Evolutionary conservation across 2,329 filamentous ascomycete species (phyloP).

Genomic region (Botrytis galanthina): DNA sequence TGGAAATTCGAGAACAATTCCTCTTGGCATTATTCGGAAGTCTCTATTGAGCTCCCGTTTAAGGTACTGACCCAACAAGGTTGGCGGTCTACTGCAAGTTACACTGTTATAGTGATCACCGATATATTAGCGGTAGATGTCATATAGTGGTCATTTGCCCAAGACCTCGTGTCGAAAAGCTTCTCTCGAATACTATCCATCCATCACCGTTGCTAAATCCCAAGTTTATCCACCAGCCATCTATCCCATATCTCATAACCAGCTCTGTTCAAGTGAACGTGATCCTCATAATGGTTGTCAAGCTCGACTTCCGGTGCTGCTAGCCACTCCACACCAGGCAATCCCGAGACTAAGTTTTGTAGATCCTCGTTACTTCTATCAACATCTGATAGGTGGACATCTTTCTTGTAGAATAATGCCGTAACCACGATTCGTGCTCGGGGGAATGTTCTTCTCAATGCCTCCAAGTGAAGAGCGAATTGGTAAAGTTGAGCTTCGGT

Average conservation of each 20-base stretch:
- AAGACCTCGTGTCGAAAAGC: neutral
- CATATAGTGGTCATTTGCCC: neutral
- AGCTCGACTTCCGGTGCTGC: slow-evolving; percentile 15
- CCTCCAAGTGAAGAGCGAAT: slow-evolving; percentile 16
- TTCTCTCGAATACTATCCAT: neutral
- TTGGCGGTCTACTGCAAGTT: neutral
- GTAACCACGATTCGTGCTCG: slow-evolving; percentile 18
- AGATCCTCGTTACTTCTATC: slow-evolving; percentile 19
- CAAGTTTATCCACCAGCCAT: slow-evolving; percentile 18
- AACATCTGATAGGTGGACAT: slow-evolving; percentile 16
- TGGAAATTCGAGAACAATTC: neutral
- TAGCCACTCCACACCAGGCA: slow-evolving; percentile 18
- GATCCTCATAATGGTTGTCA: slow-evolving; percentile 21
- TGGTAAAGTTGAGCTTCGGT: neutral
- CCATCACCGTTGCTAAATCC: neutral
- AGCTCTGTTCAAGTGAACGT: slow-evolving; percentile 25
- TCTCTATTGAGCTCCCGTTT: neutral
- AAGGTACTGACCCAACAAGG: neutral
- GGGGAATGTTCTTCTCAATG: slow-evolving; percentile 12
- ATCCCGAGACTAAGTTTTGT: neutral
- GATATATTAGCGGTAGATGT: neutral
- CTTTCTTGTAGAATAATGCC: slow-evolving; percentile 22
- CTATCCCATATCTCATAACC: slow-evolving; percentile 26
- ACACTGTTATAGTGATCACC: neutral
- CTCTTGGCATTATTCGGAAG: neutral